phyloP scores from a whole-genome alignment of 306 rosid species.

The Glycine tomentella region DNA sequence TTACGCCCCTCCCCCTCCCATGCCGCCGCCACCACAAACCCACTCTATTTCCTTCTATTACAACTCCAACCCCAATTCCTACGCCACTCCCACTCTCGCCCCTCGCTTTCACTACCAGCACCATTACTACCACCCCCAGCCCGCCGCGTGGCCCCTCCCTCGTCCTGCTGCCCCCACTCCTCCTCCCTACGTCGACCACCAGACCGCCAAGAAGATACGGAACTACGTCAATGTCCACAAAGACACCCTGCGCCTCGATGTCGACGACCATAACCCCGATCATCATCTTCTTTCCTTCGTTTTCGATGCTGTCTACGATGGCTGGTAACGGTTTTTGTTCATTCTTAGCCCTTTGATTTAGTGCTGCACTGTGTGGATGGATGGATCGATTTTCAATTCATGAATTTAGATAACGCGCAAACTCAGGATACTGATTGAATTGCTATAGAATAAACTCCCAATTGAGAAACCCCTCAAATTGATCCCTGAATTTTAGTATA shows the following conservation, averaged over 20 bases:
- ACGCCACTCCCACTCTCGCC: constrained; percentile 37
- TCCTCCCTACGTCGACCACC: constrained; percentile 79
- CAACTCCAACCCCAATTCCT: constrained; percentile 48
- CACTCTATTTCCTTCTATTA: constrained; percentile 54
- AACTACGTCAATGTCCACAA: constrained; percentile 84
- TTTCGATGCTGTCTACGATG: constrained; percentile 83
- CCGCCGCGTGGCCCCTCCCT: constrained; percentile 58
- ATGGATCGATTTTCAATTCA: neutral
- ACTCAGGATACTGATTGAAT: neutral
- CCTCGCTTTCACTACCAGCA: constrained; percentile 55
- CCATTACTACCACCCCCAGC: constrained; percentile 52
- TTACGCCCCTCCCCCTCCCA: constrained; percentile 9
- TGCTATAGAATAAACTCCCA: too few species aligned
- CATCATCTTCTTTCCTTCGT: constrained; percentile 75
- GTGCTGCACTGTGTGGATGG: neutral
- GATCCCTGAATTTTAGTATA: too few species aligned
- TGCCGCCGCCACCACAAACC: constrained; percentile 51
- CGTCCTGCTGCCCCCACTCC: constrained; percentile 46
- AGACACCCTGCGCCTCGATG: constrained; percentile 65
- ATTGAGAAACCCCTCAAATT: too few species aligned
- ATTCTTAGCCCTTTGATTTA: neutral
- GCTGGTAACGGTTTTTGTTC: constrained; percentile 55
- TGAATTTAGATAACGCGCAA: neutral
- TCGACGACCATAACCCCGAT: constrained; percentile 72
- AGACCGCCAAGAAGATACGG: constrained; percentile 78